phyloP scores from a whole-genome alignment of 1,284 basidiomycete species.

The Ganoderma meredithae region DNA sequence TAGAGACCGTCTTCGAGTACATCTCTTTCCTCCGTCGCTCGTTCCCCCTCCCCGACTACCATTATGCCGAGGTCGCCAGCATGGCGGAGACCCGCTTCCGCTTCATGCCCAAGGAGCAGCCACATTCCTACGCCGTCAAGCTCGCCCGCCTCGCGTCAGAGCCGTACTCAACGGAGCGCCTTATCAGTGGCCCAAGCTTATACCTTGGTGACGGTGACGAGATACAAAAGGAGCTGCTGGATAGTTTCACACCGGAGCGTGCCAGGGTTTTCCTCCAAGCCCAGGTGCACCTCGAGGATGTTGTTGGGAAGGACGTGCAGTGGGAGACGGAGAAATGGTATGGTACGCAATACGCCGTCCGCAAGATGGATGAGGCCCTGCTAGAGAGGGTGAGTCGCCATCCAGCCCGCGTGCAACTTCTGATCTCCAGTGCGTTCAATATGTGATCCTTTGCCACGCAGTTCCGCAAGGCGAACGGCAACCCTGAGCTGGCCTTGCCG shows the following conservation, averaged over 20 bases:
- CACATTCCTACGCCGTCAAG: constrained; percentile 35
- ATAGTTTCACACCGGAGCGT: constrained; percentile 44
- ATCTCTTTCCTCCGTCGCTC: constrained; percentile 58
- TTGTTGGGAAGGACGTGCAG: constrained; percentile 46
- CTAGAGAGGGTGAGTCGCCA: constrained; percentile 46
- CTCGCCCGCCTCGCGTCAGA: constrained; percentile 33
- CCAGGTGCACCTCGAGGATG: constrained; percentile 40
- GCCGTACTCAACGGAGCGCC: constrained; percentile 33
- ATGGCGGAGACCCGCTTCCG: constrained; percentile 66
- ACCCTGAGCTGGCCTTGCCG: constrained; percentile 36
- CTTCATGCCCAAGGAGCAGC: constrained; percentile 61
- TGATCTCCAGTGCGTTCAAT: not conserved
- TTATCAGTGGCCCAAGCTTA: constrained; percentile 32
- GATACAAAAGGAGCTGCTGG: constrained; percentile 30
- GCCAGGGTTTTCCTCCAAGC: constrained; percentile 55
- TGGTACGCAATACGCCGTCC: constrained; percentile 58
- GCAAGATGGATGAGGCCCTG: constrained; percentile 50
- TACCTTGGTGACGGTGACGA: constrained; percentile 36
- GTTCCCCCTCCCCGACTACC: constrained; percentile 50
- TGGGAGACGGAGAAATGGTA: constrained; percentile 61
- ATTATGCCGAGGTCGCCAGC: constrained; percentile 63
- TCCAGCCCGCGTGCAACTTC: not conserved
- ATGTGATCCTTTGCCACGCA: constrained; percentile 43
- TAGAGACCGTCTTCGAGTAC: constrained; percentile 66
- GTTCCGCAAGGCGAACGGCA: constrained; percentile 36